Evolutionary conservation across 768 basidiomycete species (phyloP), one percentile per base, ranked within the genome.

Genomic region (Termitomyces sp.): DNA sequence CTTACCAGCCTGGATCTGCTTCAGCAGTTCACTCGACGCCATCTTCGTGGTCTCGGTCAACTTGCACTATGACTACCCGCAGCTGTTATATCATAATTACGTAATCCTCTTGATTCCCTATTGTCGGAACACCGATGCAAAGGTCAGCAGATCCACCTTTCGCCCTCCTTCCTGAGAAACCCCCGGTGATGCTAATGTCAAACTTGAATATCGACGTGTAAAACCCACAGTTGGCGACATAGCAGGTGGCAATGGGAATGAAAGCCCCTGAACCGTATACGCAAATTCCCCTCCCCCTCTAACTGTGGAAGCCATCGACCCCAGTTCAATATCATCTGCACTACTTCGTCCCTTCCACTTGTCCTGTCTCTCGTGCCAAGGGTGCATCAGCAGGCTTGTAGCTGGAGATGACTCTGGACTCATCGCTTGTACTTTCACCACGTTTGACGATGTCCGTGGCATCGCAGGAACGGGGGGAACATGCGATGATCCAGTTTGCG

Each of bases 1-100:
- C 71, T 81, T 93, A 28, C 93, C 93, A 0, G 85, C 79, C 70
- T 93, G 91, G 38, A 93, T 93, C 64, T 89, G 84, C 57, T 85
- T 80, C 57, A 94, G 71, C 41, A 93, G 78, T 60, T 88, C 90
- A 62, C 78, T 78, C 32, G 41, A 42, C 40, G 85, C 86, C 89
- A 91, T 90, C 54, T 55, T 46, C 53, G 44, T 55, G 34, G 34
- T 41, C 53, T 34, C 28, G 30, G n/a, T 41, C 30, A 58, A 59
- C 21, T 17, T 28, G 30, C 47, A 24, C 30, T 19, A 14, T 12
- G 21, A 17, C 26, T 10, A 50, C 58, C 22, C 26, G 17, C 44
- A 45, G 24, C 3, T 11, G 40, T 40, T 28, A 28, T 41, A 21
- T 37, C 15, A 22, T 26, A n/a, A 51, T 60, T 59, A 60, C 51